phyloP scores from a whole-genome alignment of 345 rosid species.

The Tarenaya hassleriana region DNA sequence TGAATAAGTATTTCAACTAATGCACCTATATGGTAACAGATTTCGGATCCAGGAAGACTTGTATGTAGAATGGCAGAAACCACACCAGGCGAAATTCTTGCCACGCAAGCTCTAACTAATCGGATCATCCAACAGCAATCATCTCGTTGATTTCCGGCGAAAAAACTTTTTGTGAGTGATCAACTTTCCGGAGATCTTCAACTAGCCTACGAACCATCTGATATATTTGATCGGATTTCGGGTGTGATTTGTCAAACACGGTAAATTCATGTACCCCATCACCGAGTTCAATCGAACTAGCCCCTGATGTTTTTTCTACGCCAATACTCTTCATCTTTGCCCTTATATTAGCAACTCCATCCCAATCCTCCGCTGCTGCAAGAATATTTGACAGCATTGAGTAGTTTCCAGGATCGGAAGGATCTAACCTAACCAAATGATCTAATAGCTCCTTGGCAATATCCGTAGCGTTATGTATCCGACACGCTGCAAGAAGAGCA shows the following conservation, averaged over 20 bases:
- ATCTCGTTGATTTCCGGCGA: constrained; percentile 29
- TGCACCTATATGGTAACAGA: too few relatives aligned
- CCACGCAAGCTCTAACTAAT: not conserved
- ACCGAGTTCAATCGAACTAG: constrained; percentile 61
- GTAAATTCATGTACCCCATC: constrained; percentile 58
- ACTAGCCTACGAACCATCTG: constrained; percentile 43
- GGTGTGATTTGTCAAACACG: constrained; percentile 54
- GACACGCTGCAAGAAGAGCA: constrained; percentile 73
- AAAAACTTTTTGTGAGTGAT: constrained; percentile 8
- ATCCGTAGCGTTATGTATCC: constrained; percentile 46
- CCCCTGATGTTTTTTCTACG: constrained; percentile 58
- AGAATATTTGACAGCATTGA: constrained; percentile 58
- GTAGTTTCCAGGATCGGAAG: constrained; percentile 53
- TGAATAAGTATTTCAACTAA: too few relatives aligned
- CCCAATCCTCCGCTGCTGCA: constrained; percentile 65
- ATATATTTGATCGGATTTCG: constrained; percentile 52
- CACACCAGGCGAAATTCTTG: constrained; percentile 6
- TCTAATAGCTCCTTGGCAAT: constrained; percentile 52
- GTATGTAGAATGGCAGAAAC: not conserved
- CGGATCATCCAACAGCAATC: constrained; percentile 19
- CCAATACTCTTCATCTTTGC: constrained; percentile 50
- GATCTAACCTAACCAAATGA: constrained; percentile 37
- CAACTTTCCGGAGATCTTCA: constrained; percentile 33
- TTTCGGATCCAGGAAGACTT: constrained; percentile 9
- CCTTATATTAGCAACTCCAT: constrained; percentile 57